Conservation (phyloP, 2,329 filamentous ascomycete genomes). For the Cryoendolithus antarcticus region DNA sequence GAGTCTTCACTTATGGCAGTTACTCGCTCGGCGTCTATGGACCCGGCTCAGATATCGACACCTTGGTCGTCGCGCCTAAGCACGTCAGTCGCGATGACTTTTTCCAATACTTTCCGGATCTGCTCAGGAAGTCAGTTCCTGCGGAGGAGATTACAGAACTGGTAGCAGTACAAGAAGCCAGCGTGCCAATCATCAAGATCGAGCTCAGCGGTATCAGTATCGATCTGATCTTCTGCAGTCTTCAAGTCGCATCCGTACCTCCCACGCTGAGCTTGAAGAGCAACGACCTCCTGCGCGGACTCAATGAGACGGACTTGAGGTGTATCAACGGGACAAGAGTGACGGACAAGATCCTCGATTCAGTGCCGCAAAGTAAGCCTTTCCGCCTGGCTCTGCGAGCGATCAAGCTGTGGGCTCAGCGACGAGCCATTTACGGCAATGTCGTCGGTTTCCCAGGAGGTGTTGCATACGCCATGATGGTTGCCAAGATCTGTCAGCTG, state of each 20-base stretch:
- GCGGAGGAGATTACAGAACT: constrained; percentile 73
- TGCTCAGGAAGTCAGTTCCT: constrained; percentile 65
- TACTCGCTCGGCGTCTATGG: constrained; percentile 90
- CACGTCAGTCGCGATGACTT: constrained; percentile 84
- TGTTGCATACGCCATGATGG: constrained; percentile 96
- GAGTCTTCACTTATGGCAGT: constrained; percentile 92
- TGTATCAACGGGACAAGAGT: constrained; percentile 91
- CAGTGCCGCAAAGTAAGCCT: constrained; percentile 80
- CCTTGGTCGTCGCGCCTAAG: constrained; percentile 80
- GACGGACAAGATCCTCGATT: constrained; percentile 76
- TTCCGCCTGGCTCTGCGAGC: constrained; percentile 82
- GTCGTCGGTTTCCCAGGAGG: constrained; percentile 94
- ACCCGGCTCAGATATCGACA: constrained; percentile 95
- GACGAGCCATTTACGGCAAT: constrained; percentile 85
- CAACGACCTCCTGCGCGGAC: constrained; percentile 68
- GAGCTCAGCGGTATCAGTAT: constrained; percentile 85
- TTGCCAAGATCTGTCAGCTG: constrained; percentile 87
- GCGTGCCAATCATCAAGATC: constrained; percentile 95
- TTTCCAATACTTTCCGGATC: constrained; percentile 73
- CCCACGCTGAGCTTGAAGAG: constrained; percentile 64
- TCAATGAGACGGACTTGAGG: constrained; percentile 76
- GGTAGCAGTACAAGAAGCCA: constrained; percentile 75
- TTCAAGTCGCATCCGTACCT: constrained; percentile 30
- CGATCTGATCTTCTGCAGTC: constrained; percentile 60
- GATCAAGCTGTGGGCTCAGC: constrained; percentile 93